These are phyloP conservation scores for Coprinopsis cinerea DNA, from an alignment of 768 basidiomycete genomes.

Conservation along the genomic window DNA sequence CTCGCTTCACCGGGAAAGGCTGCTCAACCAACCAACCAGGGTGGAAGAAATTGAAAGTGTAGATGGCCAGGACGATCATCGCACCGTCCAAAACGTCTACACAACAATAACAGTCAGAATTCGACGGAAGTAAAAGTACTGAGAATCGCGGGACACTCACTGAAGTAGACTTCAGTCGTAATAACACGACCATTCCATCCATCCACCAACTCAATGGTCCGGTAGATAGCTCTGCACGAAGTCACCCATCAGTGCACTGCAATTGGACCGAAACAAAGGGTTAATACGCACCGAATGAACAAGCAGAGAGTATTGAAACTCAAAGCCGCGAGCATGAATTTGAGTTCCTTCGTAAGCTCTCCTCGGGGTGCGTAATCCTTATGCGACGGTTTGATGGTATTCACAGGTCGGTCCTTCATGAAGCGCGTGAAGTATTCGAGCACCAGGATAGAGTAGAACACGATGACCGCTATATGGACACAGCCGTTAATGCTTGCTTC, in stretches of 20 bases:
- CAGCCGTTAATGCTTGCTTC: background rate
- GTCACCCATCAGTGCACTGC: background rate
- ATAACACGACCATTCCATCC: constrained; percentile 50
- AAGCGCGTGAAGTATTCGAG: constrained; percentile 39
- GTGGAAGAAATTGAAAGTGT: constrained; percentile 40
- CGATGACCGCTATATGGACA: constrained; percentile 33
- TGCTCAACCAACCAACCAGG: constrained; percentile 34
- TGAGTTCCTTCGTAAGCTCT: constrained; percentile 8
- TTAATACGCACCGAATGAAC: constrained; percentile 26
- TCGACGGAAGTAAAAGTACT: background rate
- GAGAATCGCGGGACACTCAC: background rate
- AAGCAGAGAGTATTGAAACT: constrained; percentile 36
- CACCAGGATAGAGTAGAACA: constrained; percentile 34
- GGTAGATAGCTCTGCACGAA: constrained; percentile 40
- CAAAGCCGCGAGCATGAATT: constrained; percentile 27
- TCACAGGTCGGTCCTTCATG: constrained; percentile 27
- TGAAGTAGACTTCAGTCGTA: constrained; percentile 33
- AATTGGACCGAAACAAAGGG: background rate
- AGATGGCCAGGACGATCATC: constrained; percentile 45
- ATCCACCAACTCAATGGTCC: constrained; percentile 39
- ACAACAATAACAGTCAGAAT: background rate
- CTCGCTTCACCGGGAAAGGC: too few relatives aligned
- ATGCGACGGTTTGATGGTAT: background rate
- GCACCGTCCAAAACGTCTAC: constrained; percentile 46
- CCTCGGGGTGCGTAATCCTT: background rate